Evolutionary conservation across 106 monocot species (phyloP).

Genomic region (Narthecium ossifragum): DNA sequence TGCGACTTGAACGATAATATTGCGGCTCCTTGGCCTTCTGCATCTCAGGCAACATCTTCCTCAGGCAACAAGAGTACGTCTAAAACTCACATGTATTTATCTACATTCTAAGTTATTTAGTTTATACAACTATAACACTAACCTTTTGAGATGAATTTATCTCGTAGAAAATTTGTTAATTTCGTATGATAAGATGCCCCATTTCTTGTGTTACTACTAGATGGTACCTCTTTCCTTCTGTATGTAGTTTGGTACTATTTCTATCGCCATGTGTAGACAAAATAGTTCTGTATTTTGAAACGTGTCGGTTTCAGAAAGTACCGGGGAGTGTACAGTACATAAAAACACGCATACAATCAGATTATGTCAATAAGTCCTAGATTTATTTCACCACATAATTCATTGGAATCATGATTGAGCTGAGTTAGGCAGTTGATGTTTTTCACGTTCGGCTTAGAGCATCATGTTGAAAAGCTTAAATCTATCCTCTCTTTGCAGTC

Average conservation of each 20-base stretch:
- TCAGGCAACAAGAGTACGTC: slow-evolving; percentile 69
- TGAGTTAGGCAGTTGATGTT: too few species aligned
- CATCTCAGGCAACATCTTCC: slow-evolving; percentile 42
- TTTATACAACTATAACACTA: neutral
- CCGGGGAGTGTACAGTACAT: too few species aligned
- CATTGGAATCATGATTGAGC: too few species aligned
- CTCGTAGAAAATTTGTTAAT: neutral
- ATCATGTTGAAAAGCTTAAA: neutral
- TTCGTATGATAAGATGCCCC: neutral
- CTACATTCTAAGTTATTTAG: neutral
- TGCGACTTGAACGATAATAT: slow-evolving; percentile 99
- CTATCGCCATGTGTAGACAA: neutral
- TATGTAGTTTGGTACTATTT: neutral
- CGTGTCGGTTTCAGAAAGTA: too few species aligned
- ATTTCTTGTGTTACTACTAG: too few species aligned
- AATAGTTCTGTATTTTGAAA: too few species aligned
- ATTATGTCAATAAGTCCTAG: too few species aligned
- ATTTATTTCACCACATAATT: too few species aligned
- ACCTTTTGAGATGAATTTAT: neutral
- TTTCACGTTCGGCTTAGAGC: too few species aligned
- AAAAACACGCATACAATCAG: too few species aligned
- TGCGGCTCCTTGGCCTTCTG: slow-evolving; percentile 96
- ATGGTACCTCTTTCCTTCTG: too few species aligned
- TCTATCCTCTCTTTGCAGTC: neutral
- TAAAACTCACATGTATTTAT: neutral